Conservation (phyloP, 306 rosid genomes). For the Sophora flavescens region DNA sequence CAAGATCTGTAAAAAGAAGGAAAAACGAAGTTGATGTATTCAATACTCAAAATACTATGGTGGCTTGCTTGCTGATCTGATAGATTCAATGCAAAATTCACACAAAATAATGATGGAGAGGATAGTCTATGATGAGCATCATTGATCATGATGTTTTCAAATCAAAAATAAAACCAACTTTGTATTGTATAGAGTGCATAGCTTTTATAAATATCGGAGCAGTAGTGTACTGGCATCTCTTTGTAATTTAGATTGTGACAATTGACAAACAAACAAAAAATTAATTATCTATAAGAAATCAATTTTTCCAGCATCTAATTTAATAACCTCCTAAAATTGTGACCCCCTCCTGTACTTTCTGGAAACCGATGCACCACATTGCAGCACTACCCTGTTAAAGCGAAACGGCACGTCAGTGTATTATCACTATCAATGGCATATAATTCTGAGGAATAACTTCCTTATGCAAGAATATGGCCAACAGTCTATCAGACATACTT, state of each 20-base stretch:
- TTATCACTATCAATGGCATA: slow-evolving; percentile 30
- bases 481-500: slow-evolving; percentile 47
- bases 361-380: slow-evolving; percentile 91
- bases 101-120: not conserved
- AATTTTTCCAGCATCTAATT: slow-evolving; percentile 33
- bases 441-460: slow-evolving; percentile 41
- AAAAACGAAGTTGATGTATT: slow-evolving; percentile 31
- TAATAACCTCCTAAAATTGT: slow-evolving; percentile 87
- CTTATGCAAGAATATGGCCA: slow-evolving; percentile 20
- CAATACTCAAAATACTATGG: not conserved
- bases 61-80: slow-evolving; percentile 22
- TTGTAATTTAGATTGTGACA: slow-evolving; percentile 4
- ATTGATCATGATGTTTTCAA: slow-evolving; percentile 28
- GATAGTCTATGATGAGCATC: slow-evolving; percentile 15
- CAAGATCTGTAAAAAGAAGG: slow-evolving; percentile 70
- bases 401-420: slow-evolving; percentile 33
- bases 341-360: slow-evolving; percentile 75
- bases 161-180: slow-evolving; percentile 13
- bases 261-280: slow-evolving; percentile 20
- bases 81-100: not conserved
- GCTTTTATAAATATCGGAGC: not conserved
- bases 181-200: too few species aligned
- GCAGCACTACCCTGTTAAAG: slow-evolving; percentile 72
- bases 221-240: not conserved
- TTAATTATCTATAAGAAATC: not conserved